Conservation (phyloP, 1,284 basidiomycete species). For the Apiotrichum siamense region DNA sequence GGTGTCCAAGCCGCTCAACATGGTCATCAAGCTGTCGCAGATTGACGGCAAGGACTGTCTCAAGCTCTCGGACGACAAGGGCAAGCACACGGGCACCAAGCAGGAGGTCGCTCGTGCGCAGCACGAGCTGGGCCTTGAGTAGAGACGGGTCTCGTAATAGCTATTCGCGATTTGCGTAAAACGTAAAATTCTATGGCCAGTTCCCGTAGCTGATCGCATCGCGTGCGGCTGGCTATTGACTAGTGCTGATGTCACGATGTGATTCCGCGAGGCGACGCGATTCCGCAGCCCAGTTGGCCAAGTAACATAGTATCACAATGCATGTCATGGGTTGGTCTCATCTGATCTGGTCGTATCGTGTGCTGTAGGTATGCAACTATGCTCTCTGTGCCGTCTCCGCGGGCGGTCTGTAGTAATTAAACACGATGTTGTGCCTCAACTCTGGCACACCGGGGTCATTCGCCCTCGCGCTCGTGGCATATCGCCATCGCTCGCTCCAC, state of each 20-base stretch:
- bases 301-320: too few species aligned
- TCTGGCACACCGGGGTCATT: background rate
- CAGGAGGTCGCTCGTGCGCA: conserved; percentile 40
- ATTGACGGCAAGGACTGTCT: conserved; percentile 71
- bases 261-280: too few species aligned
- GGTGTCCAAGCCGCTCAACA: conserved; percentile 76
- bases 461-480: too few species aligned
- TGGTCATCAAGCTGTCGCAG: conserved; percentile 81
- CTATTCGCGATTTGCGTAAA: too few species aligned
- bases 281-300: too few species aligned
- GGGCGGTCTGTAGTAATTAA: too few species aligned
- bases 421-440: background rate
- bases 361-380: background rate
- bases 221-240: too few species aligned
- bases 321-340: background rate
- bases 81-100: conserved; percentile 53
- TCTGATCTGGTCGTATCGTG: background rate
- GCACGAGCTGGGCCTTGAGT: conserved; percentile 22
- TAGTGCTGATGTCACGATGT: too few species aligned
- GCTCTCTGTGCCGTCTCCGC: too few species aligned
- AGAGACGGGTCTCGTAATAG: too few species aligned
- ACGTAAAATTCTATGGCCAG: too few species aligned
- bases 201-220: too few species aligned
- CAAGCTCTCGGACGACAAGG: conserved; percentile 85
- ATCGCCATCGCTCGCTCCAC: background rate